Conservation (phyloP, 2,329 filamentous ascomycete species). For the Aureobasidium melanogenum region DNA sequence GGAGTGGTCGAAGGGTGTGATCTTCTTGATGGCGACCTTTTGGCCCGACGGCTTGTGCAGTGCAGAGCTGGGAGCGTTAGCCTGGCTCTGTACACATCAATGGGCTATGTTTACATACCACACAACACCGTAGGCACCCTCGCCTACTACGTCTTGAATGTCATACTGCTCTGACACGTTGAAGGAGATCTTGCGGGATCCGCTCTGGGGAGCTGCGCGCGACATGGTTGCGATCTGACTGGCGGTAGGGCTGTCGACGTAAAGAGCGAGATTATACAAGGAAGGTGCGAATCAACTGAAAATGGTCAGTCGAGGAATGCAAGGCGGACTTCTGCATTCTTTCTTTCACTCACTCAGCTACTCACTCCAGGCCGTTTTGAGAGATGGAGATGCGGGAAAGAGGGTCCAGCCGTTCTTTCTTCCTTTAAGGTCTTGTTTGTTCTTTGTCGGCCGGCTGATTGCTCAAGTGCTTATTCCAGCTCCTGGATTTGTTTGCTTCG, state of each 20-base stretch:
- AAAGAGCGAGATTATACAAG: neutral
- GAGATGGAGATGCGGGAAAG: neutral
- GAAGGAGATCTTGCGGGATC: conserved; percentile 92
- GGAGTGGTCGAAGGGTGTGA: conserved; percentile 96
- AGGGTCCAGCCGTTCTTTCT: conserved; percentile 12
- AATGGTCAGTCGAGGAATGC: conserved; percentile 1
- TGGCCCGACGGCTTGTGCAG: conserved; percentile 96
- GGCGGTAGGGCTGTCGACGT: neutral
- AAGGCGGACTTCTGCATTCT: neutral
- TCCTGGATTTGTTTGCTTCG: neutral
- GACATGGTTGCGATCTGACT: conserved; percentile 17
- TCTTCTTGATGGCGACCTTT: conserved; percentile 99
- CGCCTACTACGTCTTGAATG: conserved; percentile 97
- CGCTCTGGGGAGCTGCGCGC: conserved; percentile 31
- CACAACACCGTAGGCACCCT: conserved; percentile 96
- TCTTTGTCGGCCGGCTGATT: neutral
- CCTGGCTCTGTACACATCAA: neutral
- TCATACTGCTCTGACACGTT: conserved; percentile 99
- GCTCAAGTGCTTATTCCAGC: neutral
- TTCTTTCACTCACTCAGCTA: neutral
- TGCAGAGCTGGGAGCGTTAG: conserved; percentile 60
- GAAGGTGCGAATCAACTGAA: neutral
- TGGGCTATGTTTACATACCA: conserved; percentile 57
- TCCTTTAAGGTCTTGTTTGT: neutral
- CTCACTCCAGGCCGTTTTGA: neutral